phyloP scores from a whole-genome alignment of 257 asterid genomes.

The Capsicum pubescens region DNA sequence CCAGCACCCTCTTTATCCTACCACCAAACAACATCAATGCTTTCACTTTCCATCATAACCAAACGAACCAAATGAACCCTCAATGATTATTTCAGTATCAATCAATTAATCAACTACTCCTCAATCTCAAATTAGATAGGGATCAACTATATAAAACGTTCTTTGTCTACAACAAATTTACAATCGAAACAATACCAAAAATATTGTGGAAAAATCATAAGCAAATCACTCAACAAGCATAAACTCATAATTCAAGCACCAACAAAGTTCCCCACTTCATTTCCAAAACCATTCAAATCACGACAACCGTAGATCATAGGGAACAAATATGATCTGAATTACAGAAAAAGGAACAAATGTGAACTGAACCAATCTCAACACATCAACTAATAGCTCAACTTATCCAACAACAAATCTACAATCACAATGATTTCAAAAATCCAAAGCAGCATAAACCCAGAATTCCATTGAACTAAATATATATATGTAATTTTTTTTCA shows the following conservation, averaged over 20 bases:
- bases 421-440: too few species aligned
- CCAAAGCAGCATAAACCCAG: too few species aligned
- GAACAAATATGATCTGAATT: too few species aligned
- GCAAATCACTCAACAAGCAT: not conserved
- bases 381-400: too few species aligned
- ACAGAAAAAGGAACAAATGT: too few species aligned
- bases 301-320: too few species aligned
- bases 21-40: not conserved
- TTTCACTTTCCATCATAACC: not conserved
- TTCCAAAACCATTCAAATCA: too few species aligned
- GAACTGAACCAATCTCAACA: too few species aligned
- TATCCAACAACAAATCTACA: too few species aligned
- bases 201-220: not conserved
- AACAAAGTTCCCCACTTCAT: not conserved
- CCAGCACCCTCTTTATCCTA: not conserved
- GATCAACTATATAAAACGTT: not conserved
- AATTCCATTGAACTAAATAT: too few species aligned
- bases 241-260: not conserved
- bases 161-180: not conserved
- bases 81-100: not conserved
- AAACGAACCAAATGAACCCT: constrained; percentile 2
- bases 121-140: not conserved
- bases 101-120: not conserved
- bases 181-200: not conserved
- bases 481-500: too few species aligned